These are phyloP conservation scores for Clitopilus passeckerianus DNA, from an alignment of 768 basidiomycete genomes.

Conservation along the genomic window DNA sequence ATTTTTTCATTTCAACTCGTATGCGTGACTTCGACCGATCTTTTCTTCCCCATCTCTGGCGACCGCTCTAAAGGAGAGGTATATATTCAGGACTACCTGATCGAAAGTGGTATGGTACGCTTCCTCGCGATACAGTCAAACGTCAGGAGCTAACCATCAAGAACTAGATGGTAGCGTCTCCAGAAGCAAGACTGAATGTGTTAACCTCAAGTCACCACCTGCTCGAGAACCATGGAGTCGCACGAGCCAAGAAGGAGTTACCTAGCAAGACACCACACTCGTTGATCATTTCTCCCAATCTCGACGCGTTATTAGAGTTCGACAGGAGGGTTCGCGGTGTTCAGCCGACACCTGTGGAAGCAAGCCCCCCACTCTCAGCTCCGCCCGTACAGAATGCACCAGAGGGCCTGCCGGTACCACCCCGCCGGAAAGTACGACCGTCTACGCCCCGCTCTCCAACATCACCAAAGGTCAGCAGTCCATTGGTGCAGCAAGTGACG, in stretches of 20 bases:
- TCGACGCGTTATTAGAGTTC: slow-evolving; percentile 55
- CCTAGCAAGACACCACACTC: slow-evolving; percentile 14
- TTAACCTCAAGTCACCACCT: not conserved
- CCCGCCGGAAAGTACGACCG: slow-evolving; percentile 21
- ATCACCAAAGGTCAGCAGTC: slow-evolving; percentile 8
- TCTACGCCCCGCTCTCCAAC: slow-evolving; percentile 3
- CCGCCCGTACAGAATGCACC: slow-evolving; percentile 7
- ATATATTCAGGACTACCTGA: not conserved
- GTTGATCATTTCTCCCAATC: slow-evolving; percentile 52
- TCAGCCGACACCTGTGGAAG: not conserved
- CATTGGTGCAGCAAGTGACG: slow-evolving; percentile 4
- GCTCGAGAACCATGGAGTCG: not conserved
- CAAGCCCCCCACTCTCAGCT: not conserved
- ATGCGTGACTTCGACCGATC: not conserved
- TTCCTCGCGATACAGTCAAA: not conserved
- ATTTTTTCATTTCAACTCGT: not conserved
- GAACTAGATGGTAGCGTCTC: not conserved
- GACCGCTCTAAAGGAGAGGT: not conserved
- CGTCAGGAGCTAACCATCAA: not conserved
- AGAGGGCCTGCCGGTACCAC: slow-evolving; percentile 57
- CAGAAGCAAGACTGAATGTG: not conserved
- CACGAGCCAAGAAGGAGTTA: not conserved
- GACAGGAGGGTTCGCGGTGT: slow-evolving; percentile 41
- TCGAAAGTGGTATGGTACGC: not conserved
- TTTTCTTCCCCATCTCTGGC: not conserved